A percentile compares a stretch with the other conserved stretches of the same genome.
Evolutionary conservation across 805 yeast genomes (phyloP).

Genomic region (Vanderwaltozyma yarrowii): DNA sequence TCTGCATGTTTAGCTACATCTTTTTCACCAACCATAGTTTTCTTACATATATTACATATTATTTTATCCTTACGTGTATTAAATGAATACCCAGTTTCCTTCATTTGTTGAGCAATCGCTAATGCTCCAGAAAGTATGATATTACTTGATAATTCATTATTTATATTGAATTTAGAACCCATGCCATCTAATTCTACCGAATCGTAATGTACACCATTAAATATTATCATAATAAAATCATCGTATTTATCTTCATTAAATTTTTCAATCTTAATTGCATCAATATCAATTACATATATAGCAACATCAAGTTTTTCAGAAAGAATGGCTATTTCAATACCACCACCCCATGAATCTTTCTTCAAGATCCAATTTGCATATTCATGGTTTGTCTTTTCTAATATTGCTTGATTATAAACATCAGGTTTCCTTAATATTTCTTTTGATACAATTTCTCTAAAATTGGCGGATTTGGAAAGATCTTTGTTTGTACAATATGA

Average conservation of each 20-base stretch:
- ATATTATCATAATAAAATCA: constrained; percentile 43
- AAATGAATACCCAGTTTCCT: constrained; percentile 47
- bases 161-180: constrained; percentile 27
- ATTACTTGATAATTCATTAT: constrained; percentile 24
- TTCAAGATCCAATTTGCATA: constrained; percentile 54
- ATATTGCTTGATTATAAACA: constrained; percentile 44
- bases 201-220: constrained; percentile 70
- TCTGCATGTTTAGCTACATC: constrained; percentile 58
- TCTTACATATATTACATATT: constrained; percentile 47
- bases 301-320: constrained; percentile 41
- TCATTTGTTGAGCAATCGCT: constrained; percentile 36
- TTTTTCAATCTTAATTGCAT: constrained; percentile 44
- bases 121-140: constrained; percentile 30
- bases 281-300: constrained; percentile 56
- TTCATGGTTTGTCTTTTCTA: constrained; percentile 33
- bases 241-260: constrained; percentile 38
- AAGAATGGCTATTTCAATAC: constrained; percentile 59
- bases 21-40: constrained; percentile 47
- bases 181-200: constrained; percentile 35
- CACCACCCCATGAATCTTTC: constrained; percentile 73
- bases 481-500: constrained; percentile 40
- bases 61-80: constrained; percentile 52
- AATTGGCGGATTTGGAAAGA: constrained; percentile 35
- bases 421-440: constrained; percentile 34
- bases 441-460: constrained; percentile 44